A percentile compares a stretch with the other conserved stretches of the same genome.
phyloP scores from a whole-genome alignment of 2,329 filamentous ascomycete species.

The Penicillium vulpinum region DNA sequence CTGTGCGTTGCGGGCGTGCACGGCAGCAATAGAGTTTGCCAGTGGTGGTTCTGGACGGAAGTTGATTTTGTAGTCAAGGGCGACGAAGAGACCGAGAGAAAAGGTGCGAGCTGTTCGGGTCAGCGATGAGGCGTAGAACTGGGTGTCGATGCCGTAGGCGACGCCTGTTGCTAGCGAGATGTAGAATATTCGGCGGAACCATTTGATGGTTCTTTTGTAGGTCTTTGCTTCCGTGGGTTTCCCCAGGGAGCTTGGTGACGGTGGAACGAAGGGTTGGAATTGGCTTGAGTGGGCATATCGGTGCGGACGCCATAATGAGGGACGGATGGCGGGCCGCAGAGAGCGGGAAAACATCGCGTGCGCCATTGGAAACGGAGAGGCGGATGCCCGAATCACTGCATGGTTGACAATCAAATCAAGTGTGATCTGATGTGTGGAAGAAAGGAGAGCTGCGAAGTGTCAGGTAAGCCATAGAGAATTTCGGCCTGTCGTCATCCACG shows the following conservation, averaged over 20 bases:
- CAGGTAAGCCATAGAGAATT: not conserved
- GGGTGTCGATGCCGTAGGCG: conserved; percentile 68
- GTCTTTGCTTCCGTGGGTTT: conserved; percentile 68
- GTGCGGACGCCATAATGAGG: conserved; percentile 12
- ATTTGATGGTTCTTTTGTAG: conserved; percentile 70
- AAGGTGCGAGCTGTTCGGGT: conserved; percentile 81
- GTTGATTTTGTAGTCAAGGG: conserved; percentile 94
- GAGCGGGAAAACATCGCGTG: conserved; percentile 23
- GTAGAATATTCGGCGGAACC: conserved; percentile 71
- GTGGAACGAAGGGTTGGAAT: conserved; percentile 70
- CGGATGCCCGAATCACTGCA: conserved; percentile 14
- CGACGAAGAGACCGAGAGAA: conserved; percentile 72
- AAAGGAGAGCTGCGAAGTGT: not conserved
- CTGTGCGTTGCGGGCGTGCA: conserved; percentile 83
- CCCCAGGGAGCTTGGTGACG: conserved; percentile 75
- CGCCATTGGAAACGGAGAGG: conserved; percentile 16
- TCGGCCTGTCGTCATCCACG: conserved; percentile 20
- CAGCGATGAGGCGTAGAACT: conserved; percentile 76
- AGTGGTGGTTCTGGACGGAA: conserved; percentile 77
- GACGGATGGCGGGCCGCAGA: conserved; percentile 14
- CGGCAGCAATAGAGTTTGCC: conserved; percentile 69
- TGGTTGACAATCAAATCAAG: not conserved
- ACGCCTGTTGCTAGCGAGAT: conserved; percentile 60
- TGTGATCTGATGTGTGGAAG: not conserved
- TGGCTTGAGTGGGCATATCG: conserved; percentile 41